Base-by-base conservation (phyloP, 2,329 filamentous ascomycete species). In the Cladosporium sp. region DNA sequence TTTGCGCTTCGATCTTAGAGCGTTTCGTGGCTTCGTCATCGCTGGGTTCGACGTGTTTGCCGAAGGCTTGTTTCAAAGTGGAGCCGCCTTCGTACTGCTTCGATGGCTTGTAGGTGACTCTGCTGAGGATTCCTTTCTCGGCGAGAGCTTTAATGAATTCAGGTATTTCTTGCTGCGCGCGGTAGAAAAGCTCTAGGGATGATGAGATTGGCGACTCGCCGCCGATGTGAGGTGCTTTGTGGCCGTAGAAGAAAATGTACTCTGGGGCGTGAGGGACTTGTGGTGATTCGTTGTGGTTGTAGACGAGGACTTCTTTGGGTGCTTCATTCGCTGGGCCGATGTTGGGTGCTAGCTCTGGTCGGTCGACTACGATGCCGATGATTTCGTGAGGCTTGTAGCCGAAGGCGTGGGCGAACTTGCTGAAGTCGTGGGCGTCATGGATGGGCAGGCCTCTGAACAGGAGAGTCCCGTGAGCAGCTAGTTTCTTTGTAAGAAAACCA, bases 201-300 rank as follows among this genome's bases (percentile, higher is more conserved):
- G 73, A 76, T 0, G 72, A 72, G n/a, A 76, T 72, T 1, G 73
- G 72, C 0, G 71, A 72, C 54, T 76, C 72, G 5, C 68, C 67
- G 1, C 68, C 67, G 16, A 56, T 61, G 1, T 32, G 39, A 0
- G 72, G 69, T 0, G 64, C 71, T 5, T 59, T 62, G 50, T 76
- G 68, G 1, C 64, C 59, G 40, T 76, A 76, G 62, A 77, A 76
- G 57, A 77, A 75, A 42, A 77, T 71, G 51, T 77, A 77, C 52
- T 73, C 74, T 0, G 75, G 74, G 0, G 73, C 72, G 51, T 77
- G 75, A 1, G 75, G 75, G 0, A 76, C 73, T 53, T 76, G 74
- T 0, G 72, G 71, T 0, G 72, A 76, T 54, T 78, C 75, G 52
- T 77, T 78, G 60, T 77, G 75, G 55, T 68, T 76, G 57, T 75